Percentiles rank a stretch among this genome's conserved stretches.
phyloP scores from a whole-genome alignment of 768 basidiomycete genomes.

The Mycena belliarum region DNA sequence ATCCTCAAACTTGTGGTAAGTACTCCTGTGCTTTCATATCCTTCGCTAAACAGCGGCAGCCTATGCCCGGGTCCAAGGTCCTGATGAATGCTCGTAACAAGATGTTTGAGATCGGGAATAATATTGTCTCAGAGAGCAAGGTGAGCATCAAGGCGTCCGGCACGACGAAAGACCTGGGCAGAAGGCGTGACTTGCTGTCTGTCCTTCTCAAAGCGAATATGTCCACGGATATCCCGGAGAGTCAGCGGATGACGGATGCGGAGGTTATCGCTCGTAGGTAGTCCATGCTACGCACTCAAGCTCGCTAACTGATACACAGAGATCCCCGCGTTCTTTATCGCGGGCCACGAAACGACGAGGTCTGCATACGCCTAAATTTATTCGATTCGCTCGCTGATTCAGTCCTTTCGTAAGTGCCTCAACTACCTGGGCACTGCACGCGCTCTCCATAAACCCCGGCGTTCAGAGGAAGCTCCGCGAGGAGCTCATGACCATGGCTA shows the following conservation, averaged over 20 bases:
- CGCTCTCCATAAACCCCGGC: slow-evolving; percentile 36
- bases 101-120: slow-evolving; percentile 39
- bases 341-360: slow-evolving; percentile 27
- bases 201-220: slow-evolving; percentile 52
- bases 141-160: slow-evolving; percentile 11
- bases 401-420: background rate
- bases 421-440: slow-evolving; percentile 43
- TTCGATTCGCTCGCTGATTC: too few relatives aligned
- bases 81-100: slow-evolving; percentile 23
- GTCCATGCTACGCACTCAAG: background rate
- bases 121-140: slow-evolving; percentile 42
- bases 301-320: background rate
- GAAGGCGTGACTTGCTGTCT: slow-evolving; percentile 47
- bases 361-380: background rate
- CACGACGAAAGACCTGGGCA: slow-evolving; percentile 11
- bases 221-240: slow-evolving; percentile 45
- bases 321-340: slow-evolving; percentile 43
- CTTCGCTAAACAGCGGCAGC: background rate
- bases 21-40: slow-evolving; percentile 1
- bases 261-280: slow-evolving; percentile 39
- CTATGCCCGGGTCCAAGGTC: slow-evolving; percentile 10
- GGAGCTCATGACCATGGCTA: slow-evolving; percentile 36
- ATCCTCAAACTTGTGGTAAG: slow-evolving; percentile 28
- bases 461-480: slow-evolving; percentile 44
- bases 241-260: slow-evolving; percentile 44